Evolutionary conservation across 2,329 filamentous ascomycete genomes (phyloP).

Genomic region (Sphaerulina musiva): DNA sequence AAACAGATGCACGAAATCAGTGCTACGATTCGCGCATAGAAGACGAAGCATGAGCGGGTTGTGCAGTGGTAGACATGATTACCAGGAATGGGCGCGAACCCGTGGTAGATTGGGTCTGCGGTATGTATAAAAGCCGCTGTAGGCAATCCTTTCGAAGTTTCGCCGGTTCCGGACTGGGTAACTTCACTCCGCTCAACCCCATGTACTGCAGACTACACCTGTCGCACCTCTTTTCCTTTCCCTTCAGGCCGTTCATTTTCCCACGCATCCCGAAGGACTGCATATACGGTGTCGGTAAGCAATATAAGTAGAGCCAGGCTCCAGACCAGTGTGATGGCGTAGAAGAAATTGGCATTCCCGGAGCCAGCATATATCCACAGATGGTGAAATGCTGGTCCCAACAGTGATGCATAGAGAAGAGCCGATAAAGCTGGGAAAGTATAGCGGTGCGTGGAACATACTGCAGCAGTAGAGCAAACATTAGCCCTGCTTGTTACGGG

Average conservation of each 20-base stretch:
- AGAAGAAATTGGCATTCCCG: constrained; percentile 98
- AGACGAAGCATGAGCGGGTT: too few species aligned
- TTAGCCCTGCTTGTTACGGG: neutral
- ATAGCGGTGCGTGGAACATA: constrained; percentile 67
- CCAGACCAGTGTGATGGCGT: constrained; percentile 98
- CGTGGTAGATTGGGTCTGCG: too few species aligned
- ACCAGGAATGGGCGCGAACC: too few species aligned
- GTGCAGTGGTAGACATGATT: too few species aligned
- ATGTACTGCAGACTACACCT: constrained; percentile 47
- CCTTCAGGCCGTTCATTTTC: constrained; percentile 87
- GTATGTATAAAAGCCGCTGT: too few species aligned
- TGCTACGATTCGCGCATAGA: too few species aligned
- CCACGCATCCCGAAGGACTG: constrained; percentile 85
- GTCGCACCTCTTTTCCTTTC: constrained; percentile 77
- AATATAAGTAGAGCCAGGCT: constrained; percentile 81
- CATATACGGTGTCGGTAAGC: constrained; percentile 81
- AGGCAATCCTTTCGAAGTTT: too few species aligned
- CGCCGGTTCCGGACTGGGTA: too few species aligned
- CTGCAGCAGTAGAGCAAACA: constrained; percentile 34
- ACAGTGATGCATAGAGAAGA: constrained; percentile 76
- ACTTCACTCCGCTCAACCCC: too few species aligned
- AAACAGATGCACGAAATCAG: too few species aligned
- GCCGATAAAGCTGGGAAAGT: constrained; percentile 78
- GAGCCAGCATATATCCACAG: constrained; percentile 97
- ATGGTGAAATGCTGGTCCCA: constrained; percentile 93